phyloP scores from a whole-genome alignment of 2,329 filamentous ascomycete genomes.

The Fonsecaea monophora region DNA sequence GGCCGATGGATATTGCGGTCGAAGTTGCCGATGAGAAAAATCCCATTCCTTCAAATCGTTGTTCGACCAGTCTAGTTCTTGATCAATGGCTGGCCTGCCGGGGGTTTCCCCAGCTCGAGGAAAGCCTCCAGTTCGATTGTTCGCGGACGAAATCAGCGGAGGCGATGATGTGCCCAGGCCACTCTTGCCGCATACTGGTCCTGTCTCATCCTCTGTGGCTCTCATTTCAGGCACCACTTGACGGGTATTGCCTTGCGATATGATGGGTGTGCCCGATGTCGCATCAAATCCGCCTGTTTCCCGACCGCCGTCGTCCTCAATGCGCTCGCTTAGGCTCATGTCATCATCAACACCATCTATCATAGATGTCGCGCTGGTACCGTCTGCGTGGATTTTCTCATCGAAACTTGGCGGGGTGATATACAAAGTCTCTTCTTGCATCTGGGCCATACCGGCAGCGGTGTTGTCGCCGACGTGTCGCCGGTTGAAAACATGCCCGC shows the following conservation, averaged over 20 bases:
- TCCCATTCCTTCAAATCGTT: slow-evolving; percentile 32
- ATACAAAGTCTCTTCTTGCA: slow-evolving; percentile 40
- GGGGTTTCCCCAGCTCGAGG: slow-evolving; percentile 3
- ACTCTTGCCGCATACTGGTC: not conserved
- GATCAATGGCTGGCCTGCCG: slow-evolving; percentile 34
- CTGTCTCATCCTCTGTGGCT: not conserved
- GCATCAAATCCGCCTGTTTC: slow-evolving; percentile 6
- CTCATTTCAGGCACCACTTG: not conserved
- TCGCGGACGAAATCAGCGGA: slow-evolving; percentile 7
- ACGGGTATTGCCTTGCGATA: not conserved
- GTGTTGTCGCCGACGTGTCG: slow-evolving; percentile 35
- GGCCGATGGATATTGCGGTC: slow-evolving; percentile 81
- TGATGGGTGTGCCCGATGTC: no score
- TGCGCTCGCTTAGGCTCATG: slow-evolving; percentile 13
- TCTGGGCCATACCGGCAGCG: slow-evolving; percentile 38
- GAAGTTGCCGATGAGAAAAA: slow-evolving; percentile 42
- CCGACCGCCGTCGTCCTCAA: slow-evolving; percentile 4
- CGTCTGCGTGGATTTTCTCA: slow-evolving; percentile 25
- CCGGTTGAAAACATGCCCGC: slow-evolving; percentile 25
- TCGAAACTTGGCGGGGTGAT: slow-evolving; percentile 19
- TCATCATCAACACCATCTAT: slow-evolving; percentile 10
- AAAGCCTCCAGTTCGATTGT: slow-evolving; percentile 8
- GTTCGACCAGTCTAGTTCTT: slow-evolving; percentile 34
- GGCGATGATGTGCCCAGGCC: slow-evolving; percentile 12
- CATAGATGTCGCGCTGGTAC: not conserved